Percentiles rank a stretch among this genome's conserved stretches.
Conservation (phyloP, 2,329 filamentous ascomycete species). For the Penicillium crustosum region DNA sequence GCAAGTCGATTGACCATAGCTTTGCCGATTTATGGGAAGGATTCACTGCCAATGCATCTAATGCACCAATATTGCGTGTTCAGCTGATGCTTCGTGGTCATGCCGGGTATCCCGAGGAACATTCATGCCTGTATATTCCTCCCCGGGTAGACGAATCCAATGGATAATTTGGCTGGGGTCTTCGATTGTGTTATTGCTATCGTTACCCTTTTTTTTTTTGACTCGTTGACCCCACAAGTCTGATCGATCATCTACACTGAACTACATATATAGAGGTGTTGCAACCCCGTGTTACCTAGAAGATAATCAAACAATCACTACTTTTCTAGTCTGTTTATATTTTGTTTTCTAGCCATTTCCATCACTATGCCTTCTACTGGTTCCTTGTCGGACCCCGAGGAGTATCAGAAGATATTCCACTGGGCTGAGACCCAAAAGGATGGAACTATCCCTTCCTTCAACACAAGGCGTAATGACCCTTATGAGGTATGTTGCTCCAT, state of each 20-base stretch:
- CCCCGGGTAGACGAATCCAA: not conserved
- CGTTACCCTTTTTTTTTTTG: not conserved
- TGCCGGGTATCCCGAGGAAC: conserved; percentile 1
- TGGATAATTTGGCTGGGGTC: not conserved
- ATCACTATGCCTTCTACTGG: conserved; percentile 29
- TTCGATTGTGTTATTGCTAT: not conserved
- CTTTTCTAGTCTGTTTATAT: not conserved
- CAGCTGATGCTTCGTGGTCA: conserved; percentile 7
- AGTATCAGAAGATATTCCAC: conserved; percentile 55
- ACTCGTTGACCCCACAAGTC: conserved; percentile 1
- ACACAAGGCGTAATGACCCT: conserved; percentile 54
- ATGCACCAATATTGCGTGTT: not conserved
- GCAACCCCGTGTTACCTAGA: not conserved
- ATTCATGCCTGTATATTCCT: not conserved
- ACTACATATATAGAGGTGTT: conserved; percentile 1
- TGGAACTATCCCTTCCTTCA: conserved; percentile 56
- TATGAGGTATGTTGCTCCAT: conserved; percentile 45
- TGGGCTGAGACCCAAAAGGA: conserved; percentile 63
- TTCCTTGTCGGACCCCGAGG: conserved; percentile 31
- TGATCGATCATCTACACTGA: not conserved
- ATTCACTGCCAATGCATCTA: not conserved
- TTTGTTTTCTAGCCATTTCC: not conserved
- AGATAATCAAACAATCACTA: not conserved
- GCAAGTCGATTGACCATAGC: conserved; percentile 24
- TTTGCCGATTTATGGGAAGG: conserved; percentile 24